Conservation (phyloP, 2,329 filamentous ascomycete species). For the Exophiala bonariae region DNA sequence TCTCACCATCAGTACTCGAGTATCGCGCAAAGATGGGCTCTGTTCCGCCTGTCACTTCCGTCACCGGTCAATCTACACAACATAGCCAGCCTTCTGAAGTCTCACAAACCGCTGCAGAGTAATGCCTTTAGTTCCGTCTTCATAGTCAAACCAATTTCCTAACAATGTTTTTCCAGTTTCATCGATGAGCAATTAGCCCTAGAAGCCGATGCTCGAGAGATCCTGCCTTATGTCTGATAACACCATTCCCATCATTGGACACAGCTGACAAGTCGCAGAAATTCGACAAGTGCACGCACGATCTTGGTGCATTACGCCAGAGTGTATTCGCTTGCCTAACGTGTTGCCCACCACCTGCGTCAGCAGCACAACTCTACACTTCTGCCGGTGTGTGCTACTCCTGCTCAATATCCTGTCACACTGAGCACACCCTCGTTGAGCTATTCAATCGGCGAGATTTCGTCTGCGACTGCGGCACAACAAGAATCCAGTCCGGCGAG, state of each 20-base stretch:
- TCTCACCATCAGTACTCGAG: too few relatives aligned
- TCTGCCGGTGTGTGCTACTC: slow-evolving; percentile 91
- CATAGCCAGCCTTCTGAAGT: slow-evolving; percentile 46
- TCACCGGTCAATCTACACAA: too few relatives aligned
- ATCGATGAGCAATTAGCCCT: slow-evolving; percentile 86
- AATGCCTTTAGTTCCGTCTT: slow-evolving; percentile 26
- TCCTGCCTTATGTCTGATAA: slow-evolving; percentile 75
- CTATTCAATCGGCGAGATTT: slow-evolving; percentile 96
- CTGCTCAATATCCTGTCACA: slow-evolving; percentile 94
- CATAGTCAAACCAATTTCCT: too few relatives aligned
- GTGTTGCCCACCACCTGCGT: slow-evolving; percentile 77
- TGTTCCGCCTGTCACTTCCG: slow-evolving; percentile 1
- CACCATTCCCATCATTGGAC: neutral
- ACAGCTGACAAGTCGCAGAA: slow-evolving; percentile 58
- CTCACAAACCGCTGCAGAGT: slow-evolving; percentile 75
- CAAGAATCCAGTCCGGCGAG: slow-evolving; percentile 67
- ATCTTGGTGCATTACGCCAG: slow-evolving; percentile 85
- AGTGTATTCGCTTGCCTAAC: slow-evolving; percentile 90
- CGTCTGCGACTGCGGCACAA: slow-evolving; percentile 93
- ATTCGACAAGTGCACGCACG: slow-evolving; percentile 88
- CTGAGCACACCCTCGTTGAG: slow-evolving; percentile 91
- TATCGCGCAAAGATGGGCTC: slow-evolving; percentile 16
- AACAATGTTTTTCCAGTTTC: slow-evolving; percentile 54
- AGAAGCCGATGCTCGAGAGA: slow-evolving; percentile 92
- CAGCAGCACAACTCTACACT: slow-evolving; percentile 62